phyloP scores from a whole-genome alignment of 148 eudicot species.

The Polygonum maritimum region DNA sequence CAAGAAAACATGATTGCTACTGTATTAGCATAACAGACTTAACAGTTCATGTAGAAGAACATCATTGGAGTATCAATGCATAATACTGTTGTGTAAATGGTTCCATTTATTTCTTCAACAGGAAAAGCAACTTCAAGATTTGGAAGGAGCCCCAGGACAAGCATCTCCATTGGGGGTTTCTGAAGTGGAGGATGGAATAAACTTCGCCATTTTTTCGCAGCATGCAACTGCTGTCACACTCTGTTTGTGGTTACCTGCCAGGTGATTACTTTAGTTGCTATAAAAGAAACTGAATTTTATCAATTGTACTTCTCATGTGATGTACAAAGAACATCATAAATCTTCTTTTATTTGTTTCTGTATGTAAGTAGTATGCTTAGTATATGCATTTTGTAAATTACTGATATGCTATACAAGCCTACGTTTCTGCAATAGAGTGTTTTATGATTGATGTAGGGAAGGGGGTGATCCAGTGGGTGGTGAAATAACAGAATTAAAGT shows the following conservation, averaged over 20 bases:
- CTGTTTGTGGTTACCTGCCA: slow-evolving; percentile 54
- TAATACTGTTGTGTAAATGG: slow-evolving; percentile 1
- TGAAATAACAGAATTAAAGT: slow-evolving; percentile 49
- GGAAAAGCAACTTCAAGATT: slow-evolving; percentile 59
- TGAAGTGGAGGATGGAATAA: slow-evolving; percentile 72
- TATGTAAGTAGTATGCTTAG: not conserved
- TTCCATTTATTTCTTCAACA: slow-evolving; percentile 17
- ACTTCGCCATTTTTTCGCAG: slow-evolving; percentile 84
- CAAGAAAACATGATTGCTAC: not conserved
- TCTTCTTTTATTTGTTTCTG: not conserved
- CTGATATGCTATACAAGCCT: not conserved
- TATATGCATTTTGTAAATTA: not conserved
- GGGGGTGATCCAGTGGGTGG: slow-evolving; percentile 22
- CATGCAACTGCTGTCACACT: slow-evolving; percentile 83
- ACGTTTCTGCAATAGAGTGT: not conserved
- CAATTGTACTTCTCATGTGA: not conserved
- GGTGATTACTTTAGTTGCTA: slow-evolving; percentile 26
- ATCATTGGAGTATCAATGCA: not conserved
- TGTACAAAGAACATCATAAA: not conserved
- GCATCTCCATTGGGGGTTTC: slow-evolving; percentile 91
- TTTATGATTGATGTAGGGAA: slow-evolving; percentile 25
- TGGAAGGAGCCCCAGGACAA: slow-evolving; percentile 46
- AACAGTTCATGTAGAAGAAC: not conserved
- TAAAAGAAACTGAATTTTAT: not conserved
- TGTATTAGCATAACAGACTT: not conserved